Evolutionary conservation across 768 basidiomycete species (phyloP).

Genomic region (Serendipita indica): DNA sequence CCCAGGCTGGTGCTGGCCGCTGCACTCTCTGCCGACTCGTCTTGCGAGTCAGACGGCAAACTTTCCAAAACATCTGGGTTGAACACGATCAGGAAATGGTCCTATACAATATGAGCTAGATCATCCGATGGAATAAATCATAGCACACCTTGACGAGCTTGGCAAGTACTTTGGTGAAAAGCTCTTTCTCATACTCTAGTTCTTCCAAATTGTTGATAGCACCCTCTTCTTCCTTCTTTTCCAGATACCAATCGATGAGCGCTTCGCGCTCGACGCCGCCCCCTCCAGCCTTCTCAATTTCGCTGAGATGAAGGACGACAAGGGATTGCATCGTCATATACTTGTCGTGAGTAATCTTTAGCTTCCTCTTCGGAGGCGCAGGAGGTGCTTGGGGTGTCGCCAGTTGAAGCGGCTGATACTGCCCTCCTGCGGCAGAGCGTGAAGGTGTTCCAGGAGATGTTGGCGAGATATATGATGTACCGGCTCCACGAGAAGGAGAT

Average conservation of each 20-base stretch:
- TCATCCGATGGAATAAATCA: background rate
- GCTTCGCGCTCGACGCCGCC: constrained; percentile 77
- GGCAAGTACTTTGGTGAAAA: constrained; percentile 75
- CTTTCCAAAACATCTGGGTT: constrained; percentile 73
- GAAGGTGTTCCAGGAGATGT: constrained; percentile 9
- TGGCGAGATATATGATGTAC: constrained; percentile 11
- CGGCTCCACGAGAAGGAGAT: constrained; percentile 20
- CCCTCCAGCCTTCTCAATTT: constrained; percentile 60
- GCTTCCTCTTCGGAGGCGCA: constrained; percentile 38
- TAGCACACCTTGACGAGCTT: constrained; percentile 75
- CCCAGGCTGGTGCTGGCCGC: constrained; percentile 23
- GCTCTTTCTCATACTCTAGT: constrained; percentile 77
- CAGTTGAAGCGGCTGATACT: constrained; percentile 22
- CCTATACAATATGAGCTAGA: constrained; percentile 29
- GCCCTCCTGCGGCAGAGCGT: constrained; percentile 20
- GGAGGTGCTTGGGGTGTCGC: constrained; percentile 26
- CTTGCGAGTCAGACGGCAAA: constrained; percentile 39
- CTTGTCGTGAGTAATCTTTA: constrained; percentile 92
- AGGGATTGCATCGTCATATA: constrained; percentile 83
- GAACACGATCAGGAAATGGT: constrained; percentile 72
- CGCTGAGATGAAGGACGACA: constrained; percentile 67
- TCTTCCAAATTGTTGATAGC: constrained; percentile 64
- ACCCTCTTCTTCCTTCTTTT: constrained; percentile 61
- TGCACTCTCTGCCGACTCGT: constrained; percentile 37
- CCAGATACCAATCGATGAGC: constrained; percentile 93